A percentile compares a stretch with the other conserved stretches of the same genome.
Evolutionary conservation across 768 basidiomycete species (phyloP).

Genomic region (Candolleomyces eurysporus): DNA sequence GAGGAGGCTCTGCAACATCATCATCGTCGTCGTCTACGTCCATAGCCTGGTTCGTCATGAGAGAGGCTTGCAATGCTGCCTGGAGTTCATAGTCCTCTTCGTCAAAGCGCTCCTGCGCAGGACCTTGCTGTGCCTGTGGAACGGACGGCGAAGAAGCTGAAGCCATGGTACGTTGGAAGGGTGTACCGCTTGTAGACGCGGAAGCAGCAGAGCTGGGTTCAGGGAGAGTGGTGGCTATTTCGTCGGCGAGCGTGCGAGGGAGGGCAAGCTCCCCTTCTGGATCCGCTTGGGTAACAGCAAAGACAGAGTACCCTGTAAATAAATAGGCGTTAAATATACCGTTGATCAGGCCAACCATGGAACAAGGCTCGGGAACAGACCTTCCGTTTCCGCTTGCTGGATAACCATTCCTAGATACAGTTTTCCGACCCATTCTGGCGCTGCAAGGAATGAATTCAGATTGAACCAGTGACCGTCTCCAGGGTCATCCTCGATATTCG

Average conservation of each 20-base stretch:
- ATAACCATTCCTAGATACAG: constrained; percentile 84
- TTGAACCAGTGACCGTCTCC: constrained; percentile 83
- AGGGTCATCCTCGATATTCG: constrained; percentile 39
- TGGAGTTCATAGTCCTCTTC: constrained; percentile 90
- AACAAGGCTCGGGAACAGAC: constrained; percentile 32
- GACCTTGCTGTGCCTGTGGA: constrained; percentile 6
- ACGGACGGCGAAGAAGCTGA: not conserved
- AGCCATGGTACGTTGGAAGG: constrained; percentile 4
- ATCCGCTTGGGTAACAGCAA: constrained; percentile 69
- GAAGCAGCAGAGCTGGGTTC: constrained; percentile 43
- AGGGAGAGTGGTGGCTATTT: constrained; percentile 61
- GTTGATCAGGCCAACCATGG: not conserved
- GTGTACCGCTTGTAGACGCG: not conserved
- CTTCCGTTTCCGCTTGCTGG: constrained; percentile 84
- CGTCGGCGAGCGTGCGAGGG: constrained; percentile 69
- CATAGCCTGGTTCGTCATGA: constrained; percentile 31
- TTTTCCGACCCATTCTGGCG: constrained; percentile 81
- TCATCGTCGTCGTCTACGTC: not conserved
- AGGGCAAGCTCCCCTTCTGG: constrained; percentile 51
- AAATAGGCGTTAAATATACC: not conserved
- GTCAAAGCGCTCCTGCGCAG: constrained; percentile 44
- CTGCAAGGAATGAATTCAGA: constrained; percentile 68
- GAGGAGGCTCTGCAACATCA: not conserved
- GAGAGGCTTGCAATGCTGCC: constrained; percentile 80
- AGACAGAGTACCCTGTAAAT: constrained; percentile 73